Evolutionary conservation across 306 rosid genomes (phyloP).

Genomic region (Senna tora): DNA sequence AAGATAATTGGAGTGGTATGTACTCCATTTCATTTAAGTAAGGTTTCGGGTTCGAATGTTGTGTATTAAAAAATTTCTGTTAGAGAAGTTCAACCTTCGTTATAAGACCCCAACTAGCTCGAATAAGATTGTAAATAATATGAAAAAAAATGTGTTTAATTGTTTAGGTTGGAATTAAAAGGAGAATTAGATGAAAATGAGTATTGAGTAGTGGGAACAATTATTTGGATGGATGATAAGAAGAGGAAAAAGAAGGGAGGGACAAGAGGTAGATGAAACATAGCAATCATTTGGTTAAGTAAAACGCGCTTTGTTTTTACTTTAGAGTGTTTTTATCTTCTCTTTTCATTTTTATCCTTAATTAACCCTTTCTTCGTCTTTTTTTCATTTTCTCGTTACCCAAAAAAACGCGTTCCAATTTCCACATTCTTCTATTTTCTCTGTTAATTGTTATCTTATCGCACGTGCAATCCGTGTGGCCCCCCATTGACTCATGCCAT

Average conservation of each 20-base stretch:
- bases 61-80: too few relatives aligned
- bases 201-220: conserved; percentile 6
- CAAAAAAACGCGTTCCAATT: conserved; percentile 45
- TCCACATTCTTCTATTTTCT: conserved; percentile 1
- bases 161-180: too few relatives aligned
- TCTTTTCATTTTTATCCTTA: conserved; percentile 2
- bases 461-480: conserved; percentile 41
- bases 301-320: conserved; percentile 44
- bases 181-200: too few relatives aligned
- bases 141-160: too few relatives aligned
- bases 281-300: conserved; percentile 49
- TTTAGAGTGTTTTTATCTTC: conserved; percentile 13
- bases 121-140: too few relatives aligned
- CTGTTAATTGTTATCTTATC: conserved; percentile 17
- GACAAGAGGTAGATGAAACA: conserved; percentile 46
- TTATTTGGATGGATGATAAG: too few relatives aligned
- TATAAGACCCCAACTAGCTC: too few relatives aligned
- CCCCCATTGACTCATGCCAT: background rate
- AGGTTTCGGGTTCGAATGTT: too few relatives aligned
- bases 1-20: too few relatives aligned
- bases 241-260: too few relatives aligned
- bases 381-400: conserved; percentile 31
- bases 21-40: too few relatives aligned
- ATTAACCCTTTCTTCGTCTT: background rate
- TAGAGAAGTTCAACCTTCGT: too few relatives aligned